Base-by-base conservation (phyloP, 2,329 filamentous ascomycete genomes). In the Fusarium vanettenii region DNA sequence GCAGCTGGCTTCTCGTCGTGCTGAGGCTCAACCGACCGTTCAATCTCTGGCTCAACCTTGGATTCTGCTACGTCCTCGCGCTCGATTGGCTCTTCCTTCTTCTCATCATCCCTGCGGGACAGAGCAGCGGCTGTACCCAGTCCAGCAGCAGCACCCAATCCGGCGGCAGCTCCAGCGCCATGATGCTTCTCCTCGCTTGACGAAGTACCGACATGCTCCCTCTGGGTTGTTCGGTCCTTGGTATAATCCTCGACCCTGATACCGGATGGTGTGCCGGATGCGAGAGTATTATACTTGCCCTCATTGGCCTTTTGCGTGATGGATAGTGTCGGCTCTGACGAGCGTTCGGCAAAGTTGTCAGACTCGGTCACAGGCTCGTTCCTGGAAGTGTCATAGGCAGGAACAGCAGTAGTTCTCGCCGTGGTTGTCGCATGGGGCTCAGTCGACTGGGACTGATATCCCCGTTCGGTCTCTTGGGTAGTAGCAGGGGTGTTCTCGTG, bases 201-300 rank as follows among this genome's bases (percentile, higher is more conserved):
- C 3, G 39, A 6, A 1, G 33, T 2, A 9, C 29, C 45, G 18
- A 20, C 48, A 13, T 14, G 11, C 0, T 55, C 22, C 11, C 22
- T 22, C 10, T 66, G n/a, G 0, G 14, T 1, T 1, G 41, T 18
- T 14, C 22, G 45, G 39, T 11, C 50, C 8, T 50, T 55, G 0
- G 41, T 1, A 6, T 63, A 27, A 4, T 64, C 66, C 0, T 69
- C 74, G 6, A 67, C 59, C 4, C 35, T 66, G 0, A 77, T 37
- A 18, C 75, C 75, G 0, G 75, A 77, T 0, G 75, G 75, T 3
- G 75, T 77, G 0, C 75, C 75, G 6, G 75, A 77, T 2, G 74
- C 10, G 11, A 77, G 72, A 2, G 66, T 69, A 22, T 77, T 77
- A 20, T 77, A 77, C 64, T 77, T 68, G 35, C 74, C 75, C 14